Evolutionary conservation across 441 rosid genomes (phyloP), one percentile per base, ranked within the genome.

Genomic region (Capsella rubella): DNA sequence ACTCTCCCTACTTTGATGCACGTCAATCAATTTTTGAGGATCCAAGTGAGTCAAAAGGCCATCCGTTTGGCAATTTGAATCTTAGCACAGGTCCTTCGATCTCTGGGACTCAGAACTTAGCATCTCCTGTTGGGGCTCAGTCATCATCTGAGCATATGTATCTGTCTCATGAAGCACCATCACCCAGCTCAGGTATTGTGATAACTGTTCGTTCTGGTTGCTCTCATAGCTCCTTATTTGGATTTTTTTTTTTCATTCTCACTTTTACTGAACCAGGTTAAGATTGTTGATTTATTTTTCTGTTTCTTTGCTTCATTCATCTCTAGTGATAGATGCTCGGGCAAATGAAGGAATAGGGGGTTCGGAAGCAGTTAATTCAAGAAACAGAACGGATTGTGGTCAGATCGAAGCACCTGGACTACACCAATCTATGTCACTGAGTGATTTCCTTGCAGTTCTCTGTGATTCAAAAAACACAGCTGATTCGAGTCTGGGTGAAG

Each of bases 381-480:
- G 85, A 83, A 89, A 79, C 35, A 46, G 76, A 45, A 81, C 84
- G 63, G 68, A 28, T 51, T 71, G 80, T 65, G 58, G 90, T 69
- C 90, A 86, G 72, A 89, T 82, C 42, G 88, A 84, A 79, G 90
- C 86, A 72, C 87, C 97, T 8, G 98, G 98, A 39, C 83, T 93
- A 64, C 90, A 73, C 70, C 87, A 89, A 3, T 93, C 99, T 8
- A 89, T 95, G 86, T 95, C 99, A 2, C 81, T 95, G 94, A 87
- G 84, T 45, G 95, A 93, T 83, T 83, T 95, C 43, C 82, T 95
- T 89, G 83, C 85, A 56, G 75, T 93, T 78, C 79, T 95, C 64
- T 83, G 87, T 14, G 99, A 88, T 67, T 64, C 86, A n/a, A 70
- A 37, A 69, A 49, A 21, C 47, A 2, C 79, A 69, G 40, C 49